Evolutionary conservation across 495 filamentous ascomycete species (phyloP).

Genomic region (Glarea lozoyensis): DNA sequence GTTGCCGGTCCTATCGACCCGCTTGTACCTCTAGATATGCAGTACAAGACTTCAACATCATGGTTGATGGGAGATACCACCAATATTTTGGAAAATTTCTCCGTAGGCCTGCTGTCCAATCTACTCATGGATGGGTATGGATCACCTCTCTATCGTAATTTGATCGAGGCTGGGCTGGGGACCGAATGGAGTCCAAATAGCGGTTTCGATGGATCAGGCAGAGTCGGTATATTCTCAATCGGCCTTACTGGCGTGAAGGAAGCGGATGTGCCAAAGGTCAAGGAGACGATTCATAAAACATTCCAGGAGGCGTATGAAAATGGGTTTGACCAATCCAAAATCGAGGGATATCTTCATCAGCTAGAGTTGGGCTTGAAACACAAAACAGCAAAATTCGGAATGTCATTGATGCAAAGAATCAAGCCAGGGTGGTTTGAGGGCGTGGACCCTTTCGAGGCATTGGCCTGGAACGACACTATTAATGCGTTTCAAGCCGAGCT

Average conservation of each 20-base stretch:
- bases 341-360: conserved; percentile 89
- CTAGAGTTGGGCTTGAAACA: conserved; percentile 85
- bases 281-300: conserved; percentile 59
- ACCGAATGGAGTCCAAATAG: conserved; percentile 92
- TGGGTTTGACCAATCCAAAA: conserved; percentile 81
- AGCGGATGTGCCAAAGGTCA: conserved; percentile 67
- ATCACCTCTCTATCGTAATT: conserved; percentile 81
- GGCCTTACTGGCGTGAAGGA: conserved; percentile 80
- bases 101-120: conserved; percentile 68
- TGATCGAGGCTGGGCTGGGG: conserved; percentile 86
- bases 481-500: conserved; percentile 67
- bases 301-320: conserved; percentile 54
- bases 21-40: conserved; percentile 71
- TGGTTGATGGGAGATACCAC: conserved; percentile 82
- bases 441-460: conserved; percentile 77
- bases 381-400: conserved; percentile 90
- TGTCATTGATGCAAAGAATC: conserved; percentile 78
- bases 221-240: conserved; percentile 75
- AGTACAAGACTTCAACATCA: conserved; percentile 86
- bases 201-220: conserved; percentile 73
- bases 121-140: conserved; percentile 89
- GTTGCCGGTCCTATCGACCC: conserved; percentile 84
- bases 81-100: conserved; percentile 79
- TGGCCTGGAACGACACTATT: conserved; percentile 85
- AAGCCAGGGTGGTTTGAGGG: conserved; percentile 93